Evolutionary conservation across 1,139 yeast genomes (phyloP), one percentile per base, ranked within the genome.

Genomic region (Candida sp.): DNA sequence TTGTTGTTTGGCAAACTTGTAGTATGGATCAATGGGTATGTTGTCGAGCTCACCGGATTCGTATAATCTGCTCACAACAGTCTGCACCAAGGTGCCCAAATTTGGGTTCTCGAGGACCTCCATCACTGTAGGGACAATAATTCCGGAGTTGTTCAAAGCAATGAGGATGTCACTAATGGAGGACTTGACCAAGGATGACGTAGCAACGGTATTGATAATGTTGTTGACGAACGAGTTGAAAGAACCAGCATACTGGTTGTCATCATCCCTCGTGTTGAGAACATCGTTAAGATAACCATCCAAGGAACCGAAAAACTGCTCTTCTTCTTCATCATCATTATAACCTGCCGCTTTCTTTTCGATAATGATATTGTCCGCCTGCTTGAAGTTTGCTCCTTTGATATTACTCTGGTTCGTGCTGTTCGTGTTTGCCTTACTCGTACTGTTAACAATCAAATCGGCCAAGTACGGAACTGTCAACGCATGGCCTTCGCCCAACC

Each of bases 111-210:
- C 60, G 12, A 71, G 32, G 3, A 69, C 46, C 39, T 69, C 62
- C 54, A 73, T 57, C 4, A 67, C 61, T 11, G 70, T 54, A 2
- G 77, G 73, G 0, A 63, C 65, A 2, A 66, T 57, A 23, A 75
- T 63, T 4, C 67, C 70, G 8, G 79, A 66, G 44, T 67, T 57
- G 51, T 71, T 71, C 40, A 77, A 60, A 0, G 76, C 79, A 7
- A 45, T 52, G 28, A 75, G 55, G 3, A 75, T 54, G 17, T 68
- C 63, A 11, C 56, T 57, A 22, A 72, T 40, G 17, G 73, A 62
- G 5, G 61, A 56, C 12, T 62, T 51, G 28, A 70, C 63, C 4
- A 72, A 49, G 6, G 63, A 54, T 3, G 76, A 70, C 26, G 59
- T 57, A 11, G 70, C 41, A 8, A 71, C 67, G 6, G 68, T 62